Conservation (phyloP, 2,329 filamentous ascomycete species). For the Tolypocladium endophyticum region DNA sequence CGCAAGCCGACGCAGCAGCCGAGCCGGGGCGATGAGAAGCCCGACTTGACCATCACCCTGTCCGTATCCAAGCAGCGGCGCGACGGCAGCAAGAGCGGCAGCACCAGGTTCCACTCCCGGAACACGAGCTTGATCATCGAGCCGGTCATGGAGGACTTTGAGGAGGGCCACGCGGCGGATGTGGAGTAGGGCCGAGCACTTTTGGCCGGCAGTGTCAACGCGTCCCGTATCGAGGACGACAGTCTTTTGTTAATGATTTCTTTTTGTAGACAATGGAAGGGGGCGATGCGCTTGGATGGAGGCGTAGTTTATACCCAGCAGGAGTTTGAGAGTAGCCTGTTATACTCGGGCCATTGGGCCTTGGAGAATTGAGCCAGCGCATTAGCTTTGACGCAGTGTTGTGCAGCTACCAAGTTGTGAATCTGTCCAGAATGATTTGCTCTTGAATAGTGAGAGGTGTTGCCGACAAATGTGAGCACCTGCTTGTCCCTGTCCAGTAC, state of each 20-base stretch:
- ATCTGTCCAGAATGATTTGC: too few relatives aligned
- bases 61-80: not conserved
- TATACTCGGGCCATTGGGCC: not conserved
- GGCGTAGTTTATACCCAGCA: not conserved
- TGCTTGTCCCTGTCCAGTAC: not conserved
- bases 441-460: too few relatives aligned
- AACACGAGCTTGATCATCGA: not conserved
- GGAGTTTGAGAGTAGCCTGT: not conserved
- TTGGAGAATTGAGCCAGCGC: not conserved
- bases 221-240: not conserved
- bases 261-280: not conserved
- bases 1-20: not conserved
- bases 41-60: not conserved
- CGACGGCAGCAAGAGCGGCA: not conserved
- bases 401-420: not conserved
- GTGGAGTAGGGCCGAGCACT: not conserved
- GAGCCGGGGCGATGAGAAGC: not conserved
- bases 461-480: too few relatives aligned
- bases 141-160: not conserved
- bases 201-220: not conserved
- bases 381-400: not conserved
- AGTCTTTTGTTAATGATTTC: not conserved
- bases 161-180: slow-evolving; percentile 1
- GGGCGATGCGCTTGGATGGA: not conserved
- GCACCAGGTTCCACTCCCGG: not conserved